phyloP scores from a whole-genome alignment of 2,329 filamentous ascomycete genomes.

The Trichophyton equinum region DNA sequence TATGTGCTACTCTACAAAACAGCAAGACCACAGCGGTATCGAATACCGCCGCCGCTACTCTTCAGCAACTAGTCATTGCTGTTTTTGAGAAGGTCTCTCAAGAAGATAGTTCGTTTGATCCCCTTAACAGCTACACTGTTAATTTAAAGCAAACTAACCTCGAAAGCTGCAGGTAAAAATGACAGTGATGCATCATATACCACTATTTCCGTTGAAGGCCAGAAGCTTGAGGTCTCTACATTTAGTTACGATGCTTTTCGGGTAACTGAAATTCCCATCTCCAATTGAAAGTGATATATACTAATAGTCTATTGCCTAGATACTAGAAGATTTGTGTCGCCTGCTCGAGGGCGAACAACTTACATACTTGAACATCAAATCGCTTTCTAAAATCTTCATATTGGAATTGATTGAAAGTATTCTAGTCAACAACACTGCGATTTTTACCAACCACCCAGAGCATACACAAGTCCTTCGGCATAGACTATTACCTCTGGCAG shows the following conservation, averaged over 20 bases:
- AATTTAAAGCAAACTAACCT: neutral
- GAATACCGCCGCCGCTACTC: constrained; percentile 88
- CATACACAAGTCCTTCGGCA: constrained; percentile 65
- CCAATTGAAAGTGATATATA: neutral
- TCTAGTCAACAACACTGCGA: constrained; percentile 67
- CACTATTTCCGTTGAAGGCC: constrained; percentile 55
- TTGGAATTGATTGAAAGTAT: constrained; percentile 87
- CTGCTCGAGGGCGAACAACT: constrained; percentile 74
- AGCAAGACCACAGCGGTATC: constrained; percentile 91
- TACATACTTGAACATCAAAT: constrained; percentile 67
- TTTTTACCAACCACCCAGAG: constrained; percentile 68
- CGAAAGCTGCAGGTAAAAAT: neutral
- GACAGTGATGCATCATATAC: constrained; percentile 25
- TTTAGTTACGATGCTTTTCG: constrained; percentile 77
- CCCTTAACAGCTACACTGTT: neutral
- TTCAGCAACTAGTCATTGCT: constrained; percentile 84
- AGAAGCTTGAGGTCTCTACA: constrained; percentile 52
- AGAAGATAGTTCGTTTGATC: constrained; percentile 56
- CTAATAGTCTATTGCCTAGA: constrained; percentile 31
- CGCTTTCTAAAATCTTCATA: constrained; percentile 68
- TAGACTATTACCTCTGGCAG: constrained; percentile 71
- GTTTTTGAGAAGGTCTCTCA: constrained; percentile 82
- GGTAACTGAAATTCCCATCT: constrained; percentile 30
- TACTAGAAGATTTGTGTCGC: constrained; percentile 83
- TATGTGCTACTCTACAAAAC: constrained; percentile 80